Evolutionary conservation across 345 rosid genomes (phyloP), one percentile per base, ranked within the genome.

Genomic region (Punica granatum): DNA sequence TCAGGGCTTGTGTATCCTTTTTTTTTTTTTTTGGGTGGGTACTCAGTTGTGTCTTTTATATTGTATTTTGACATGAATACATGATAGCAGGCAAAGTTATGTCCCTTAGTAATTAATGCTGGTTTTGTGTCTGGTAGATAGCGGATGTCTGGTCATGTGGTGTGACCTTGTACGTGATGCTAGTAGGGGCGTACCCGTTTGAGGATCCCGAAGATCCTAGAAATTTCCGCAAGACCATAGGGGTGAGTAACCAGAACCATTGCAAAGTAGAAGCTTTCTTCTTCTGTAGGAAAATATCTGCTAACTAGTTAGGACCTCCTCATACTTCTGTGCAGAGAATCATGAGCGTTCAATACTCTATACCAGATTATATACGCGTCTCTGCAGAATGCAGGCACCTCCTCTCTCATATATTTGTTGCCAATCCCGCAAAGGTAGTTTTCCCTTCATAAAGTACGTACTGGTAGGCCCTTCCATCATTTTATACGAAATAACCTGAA

Each of bases 141-240:
- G 81, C 90, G 66, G 94, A 88, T 82, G 90, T 88, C 63, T 88
- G 94, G 94, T 88, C 94, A 3, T 84, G 90, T 73, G 94, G 90
- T 34, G 94, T 88, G 70, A 88, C 94, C 7, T 65, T 88, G 30
- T 88, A 86, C 42, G 90, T 88, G 70, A 88, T 88, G 94, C 75
- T 88, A 74, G 89, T 88, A 18, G 94, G 94, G 67, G 83, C 84
- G 46, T 85, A 88, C 77, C 94, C 90, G 0, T 88, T 88, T 28
- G 94, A 88, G 77, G 93, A 88, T 67, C 90, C 88, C n/a, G 83
- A 80, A 3, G 92, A 88, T 77, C 90, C 90, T 51, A 72, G 86
- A 67, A 81, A 88, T 72, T 84, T 88, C 78, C 85, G 89, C 14
- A 88, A 84, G 77, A 88, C 94, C 30, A 82, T 88, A 25, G 82